Conservation (phyloP, 116 monocot genomes). For the Phalaenopsis hybrid region DNA sequence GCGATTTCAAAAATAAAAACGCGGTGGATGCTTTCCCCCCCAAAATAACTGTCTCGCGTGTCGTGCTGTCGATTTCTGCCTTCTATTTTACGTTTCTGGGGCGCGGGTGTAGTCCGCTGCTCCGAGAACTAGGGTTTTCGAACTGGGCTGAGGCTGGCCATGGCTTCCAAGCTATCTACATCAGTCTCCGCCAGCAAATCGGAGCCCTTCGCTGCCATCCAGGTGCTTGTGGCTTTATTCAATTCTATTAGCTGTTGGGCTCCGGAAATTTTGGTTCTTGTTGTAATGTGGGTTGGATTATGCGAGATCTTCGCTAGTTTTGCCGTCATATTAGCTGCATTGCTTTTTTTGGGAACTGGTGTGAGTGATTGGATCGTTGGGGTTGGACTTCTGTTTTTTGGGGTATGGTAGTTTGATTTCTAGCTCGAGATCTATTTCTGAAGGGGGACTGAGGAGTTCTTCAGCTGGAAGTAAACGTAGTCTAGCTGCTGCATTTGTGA, state of each 20-base stretch:
- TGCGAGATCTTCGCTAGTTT: too few relatives aligned
- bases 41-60: not conserved
- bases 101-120: not conserved
- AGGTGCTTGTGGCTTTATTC: not conserved
- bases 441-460: not conserved
- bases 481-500: not conserved
- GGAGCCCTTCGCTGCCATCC: not conserved
- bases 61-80: not conserved
- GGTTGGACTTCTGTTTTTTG: not conserved
- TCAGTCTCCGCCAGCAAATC: constrained; percentile 11
- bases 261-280: not conserved
- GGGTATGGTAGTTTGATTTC: not conserved
- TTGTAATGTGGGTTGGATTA: constrained; percentile 6
- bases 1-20: constrained; percentile 1
- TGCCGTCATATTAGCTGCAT: not conserved
- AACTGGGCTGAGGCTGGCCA: not conserved
- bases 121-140: not conserved
- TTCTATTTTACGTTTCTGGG: not conserved
- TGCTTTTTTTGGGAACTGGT: not conserved
- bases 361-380: not conserved
- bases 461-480: not conserved
- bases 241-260: not conserved
- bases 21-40: not conserved
- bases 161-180: not conserved
- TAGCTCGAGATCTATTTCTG: not conserved